A percentile compares a stretch with the other conserved stretches of the same genome.
These are phyloP conservation scores for Globisporangium recalcitrans DNA, from an alignment of 352 stramenopile species.

Conservation along the genomic window DNA sequence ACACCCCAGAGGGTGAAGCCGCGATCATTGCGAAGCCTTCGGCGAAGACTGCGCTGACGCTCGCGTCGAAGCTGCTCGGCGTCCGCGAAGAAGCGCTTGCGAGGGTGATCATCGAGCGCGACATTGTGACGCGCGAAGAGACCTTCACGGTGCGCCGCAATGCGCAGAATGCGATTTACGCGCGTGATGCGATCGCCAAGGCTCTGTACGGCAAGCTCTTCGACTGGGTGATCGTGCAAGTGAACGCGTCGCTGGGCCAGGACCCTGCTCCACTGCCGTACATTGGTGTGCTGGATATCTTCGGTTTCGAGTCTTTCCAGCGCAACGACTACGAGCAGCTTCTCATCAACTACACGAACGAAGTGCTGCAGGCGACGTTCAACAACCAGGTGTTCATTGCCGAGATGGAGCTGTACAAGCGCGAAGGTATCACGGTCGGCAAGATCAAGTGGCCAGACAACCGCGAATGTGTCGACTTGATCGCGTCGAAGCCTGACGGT, in stretches of 20 bases:
- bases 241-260: conserved; percentile 86
- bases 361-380: conserved; percentile 84
- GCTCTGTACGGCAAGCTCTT: conserved; percentile 91
- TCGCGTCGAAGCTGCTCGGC: conserved; percentile 60
- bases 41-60: conserved; percentile 51
- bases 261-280: conserved; percentile 75
- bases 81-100: conserved; percentile 56
- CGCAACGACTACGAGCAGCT: conserved; percentile 90
- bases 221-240: conserved; percentile 89
- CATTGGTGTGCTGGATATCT: conserved; percentile 91
- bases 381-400: conserved; percentile 89
- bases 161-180: conserved; percentile 80
- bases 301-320: conserved; percentile 89
- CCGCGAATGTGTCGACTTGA: conserved; percentile 88
- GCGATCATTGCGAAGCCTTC: conserved; percentile 67
- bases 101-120: conserved; percentile 82
- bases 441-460: conserved; percentile 91
- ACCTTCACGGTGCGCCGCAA: conserved; percentile 82
- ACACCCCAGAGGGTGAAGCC: conserved; percentile 74
- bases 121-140: conserved; percentile 81
- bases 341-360: conserved; percentile 89
- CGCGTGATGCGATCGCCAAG: conserved; percentile 91
- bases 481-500: conserved; percentile 73
- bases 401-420: conserved; percentile 88
- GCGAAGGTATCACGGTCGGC: conserved; percentile 86